Base-by-base conservation (phyloP, 352 stramenopile species). In the Pythium scleroteichum region DNA sequence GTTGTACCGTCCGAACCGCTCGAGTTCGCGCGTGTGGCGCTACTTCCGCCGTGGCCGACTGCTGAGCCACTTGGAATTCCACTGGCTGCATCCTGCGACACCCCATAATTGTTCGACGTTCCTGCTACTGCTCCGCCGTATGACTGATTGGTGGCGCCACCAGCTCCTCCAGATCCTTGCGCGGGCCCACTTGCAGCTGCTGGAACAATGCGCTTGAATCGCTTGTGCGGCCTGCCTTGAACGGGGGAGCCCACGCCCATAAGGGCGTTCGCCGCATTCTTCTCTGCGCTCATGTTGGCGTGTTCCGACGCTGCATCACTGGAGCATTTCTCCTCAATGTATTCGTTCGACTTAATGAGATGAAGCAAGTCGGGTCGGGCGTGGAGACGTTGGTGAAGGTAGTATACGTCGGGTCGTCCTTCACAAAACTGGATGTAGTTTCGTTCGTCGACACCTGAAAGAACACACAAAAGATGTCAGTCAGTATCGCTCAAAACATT, bases 351-450 rank as follows among this genome's bases (percentile, higher is more conserved):
- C 65, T 89, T 88, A 69, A 92, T 90, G 38, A 90, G 39, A 62
- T 92, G 82, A 47, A 92, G 51, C 53, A 92, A 55, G 54, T 92
- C 82, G 8, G 82, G 82, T 1, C 82, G 79, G 9, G 80, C 73
- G 47, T 92, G 82, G 51, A 92, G 62, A 16, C 82, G 76, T 63
- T 92, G 82, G 63, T 92, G 82, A 23, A 92, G 64, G 56, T 92
- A 92, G 53, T 85, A 92, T 48, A 92, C 82, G 51, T 92, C 82
- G 4, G 82, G 82, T 0, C 82, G 69, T 0, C 80, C 80, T 33
- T 89, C 73, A 33, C 82, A 92, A 48, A 87, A 92, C 46, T 90
- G 83, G 41, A 90, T 89, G 53, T 89, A 92, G 45, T 92, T 80
- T 0, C 78, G 80, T 24, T 92, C 82, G 19, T 90, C 80, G 26